Evolutionary conservation across 768 basidiomycete species (phyloP).

Genomic region (Boletus pseudopeckii): DNA sequence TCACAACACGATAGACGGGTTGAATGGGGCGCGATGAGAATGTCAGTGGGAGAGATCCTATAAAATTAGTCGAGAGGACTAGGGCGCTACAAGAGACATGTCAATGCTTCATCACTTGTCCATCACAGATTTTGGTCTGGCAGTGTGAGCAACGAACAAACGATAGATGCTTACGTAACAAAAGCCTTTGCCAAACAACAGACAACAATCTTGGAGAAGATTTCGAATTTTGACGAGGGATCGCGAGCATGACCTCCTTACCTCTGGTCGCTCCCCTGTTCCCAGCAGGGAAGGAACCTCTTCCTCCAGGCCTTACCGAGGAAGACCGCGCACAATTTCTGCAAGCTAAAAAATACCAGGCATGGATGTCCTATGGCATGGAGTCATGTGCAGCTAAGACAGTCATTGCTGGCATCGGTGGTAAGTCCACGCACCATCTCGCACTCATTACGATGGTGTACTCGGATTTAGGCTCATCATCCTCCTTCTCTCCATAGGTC

Average conservation of each 20-base stretch:
- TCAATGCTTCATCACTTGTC: too few species aligned
- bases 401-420: slow-evolving; percentile 74
- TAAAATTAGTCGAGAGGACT: too few species aligned
- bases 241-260: slow-evolving; percentile 18
- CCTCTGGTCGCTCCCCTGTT: slow-evolving; percentile 67
- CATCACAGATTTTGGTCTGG: too few species aligned
- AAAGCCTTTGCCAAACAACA: slow-evolving; percentile 13
- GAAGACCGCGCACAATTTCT: slow-evolving; percentile 68
- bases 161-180: not conserved
- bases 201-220: slow-evolving; percentile 13
- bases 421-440: slow-evolving; percentile 43
- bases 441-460: not conserved
- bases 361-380: slow-evolving; percentile 66
- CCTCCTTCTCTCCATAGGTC: slow-evolving; percentile 47
- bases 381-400: slow-evolving; percentile 88
- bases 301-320: slow-evolving; percentile 79
- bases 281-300: slow-evolving; percentile 81
- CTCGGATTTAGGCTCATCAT: slow-evolving; percentile 3
- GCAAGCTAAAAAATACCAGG: slow-evolving; percentile 76
- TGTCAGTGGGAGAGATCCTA: too few species aligned
- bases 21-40: not conserved
- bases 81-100: too few species aligned
- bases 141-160: too few species aligned
- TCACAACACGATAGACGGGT: not conserved
- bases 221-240: slow-evolving; percentile 4